Evolutionary conservation across 331 rosid species (phyloP), one percentile per base, ranked within the genome.

Genomic region (Quercus tomentella): DNA sequence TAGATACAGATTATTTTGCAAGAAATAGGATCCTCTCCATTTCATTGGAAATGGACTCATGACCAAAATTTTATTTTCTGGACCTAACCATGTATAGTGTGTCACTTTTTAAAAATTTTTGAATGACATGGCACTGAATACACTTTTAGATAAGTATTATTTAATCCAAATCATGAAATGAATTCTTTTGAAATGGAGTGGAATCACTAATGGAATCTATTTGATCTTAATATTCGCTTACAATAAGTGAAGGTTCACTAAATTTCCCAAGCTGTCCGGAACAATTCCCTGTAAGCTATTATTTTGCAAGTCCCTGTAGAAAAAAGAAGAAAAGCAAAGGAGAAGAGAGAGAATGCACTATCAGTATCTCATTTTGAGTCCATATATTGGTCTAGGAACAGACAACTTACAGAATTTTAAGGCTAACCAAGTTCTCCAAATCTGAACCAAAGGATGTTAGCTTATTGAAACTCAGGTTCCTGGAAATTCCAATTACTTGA

Each of bases 401-500:
- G 65, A 30, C 4, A 63, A 89, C 98, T 90, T 72, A 95, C 98
- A 95, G 76, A 79, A 86, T 81, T 88, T 84, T 87, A 77, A 95
- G 98, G 89, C 84, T 90, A 70, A 87, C 75, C 81, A 95, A 87
- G 88, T 79, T 89, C 33, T 84, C 91, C 58, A 92, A 85, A 43
- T 91, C 97, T 31, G 78, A 85, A 30, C 97, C 97, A 65, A 95
- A 89, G 73, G 97, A 91, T 56, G 86, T 84, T 70, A 95, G 80
- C 56, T 82, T 80, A 80, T 95, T 95, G 94, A 88, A 95, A 83
- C 98, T 92, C 82, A 95, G 86, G 80, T 92, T 91, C 95, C 98
- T 95, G 94, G 74, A 85, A 92, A 69, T 41, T 79, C 15, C 21
- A 72, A 30, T 82, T 74, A 26, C 30, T 57, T 56, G 75, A 57